A percentile compares a stretch with the other conserved stretches of the same genome.
Evolutionary conservation across 768 basidiomycete genomes (phyloP).

Genomic region (Suillus discolor): DNA sequence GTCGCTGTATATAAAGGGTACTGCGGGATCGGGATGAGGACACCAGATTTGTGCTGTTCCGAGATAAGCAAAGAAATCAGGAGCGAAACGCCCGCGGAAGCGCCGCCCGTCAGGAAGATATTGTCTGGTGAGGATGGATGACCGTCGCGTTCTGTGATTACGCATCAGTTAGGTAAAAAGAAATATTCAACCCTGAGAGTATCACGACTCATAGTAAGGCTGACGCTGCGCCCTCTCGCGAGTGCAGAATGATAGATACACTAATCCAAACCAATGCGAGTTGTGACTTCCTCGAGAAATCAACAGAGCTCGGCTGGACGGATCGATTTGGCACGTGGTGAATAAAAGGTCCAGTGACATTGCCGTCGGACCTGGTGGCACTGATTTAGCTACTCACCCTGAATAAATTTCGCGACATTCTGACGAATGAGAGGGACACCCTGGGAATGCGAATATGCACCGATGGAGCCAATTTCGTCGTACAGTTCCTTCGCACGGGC

Average conservation of each 20-base stretch:
- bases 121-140: conserved; percentile 77
- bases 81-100: conserved; percentile 91
- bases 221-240: background rate
- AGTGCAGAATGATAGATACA: background rate
- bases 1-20: conserved; percentile 98
- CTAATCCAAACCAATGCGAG: background rate
- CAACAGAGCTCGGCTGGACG: background rate
- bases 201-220: background rate
- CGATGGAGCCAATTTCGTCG: conserved; percentile 86
- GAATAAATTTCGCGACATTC: conserved; percentile 87
- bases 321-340: background rate
- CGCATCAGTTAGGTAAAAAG: background rate
- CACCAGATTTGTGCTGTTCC: conserved; percentile 59
- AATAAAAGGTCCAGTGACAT: background rate
- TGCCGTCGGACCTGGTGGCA: background rate
- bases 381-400: conserved; percentile 50
- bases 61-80: conserved; percentile 80
- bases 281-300: background rate
- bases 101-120: conserved; percentile 95
- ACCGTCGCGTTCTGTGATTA: conserved; percentile 79
- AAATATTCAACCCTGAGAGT: background rate
- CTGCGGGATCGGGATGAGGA: conserved; percentile 97
- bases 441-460: conserved; percentile 95
- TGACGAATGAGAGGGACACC: conserved; percentile 88
- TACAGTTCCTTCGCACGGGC: conserved; percentile 81